Evolutionary conservation across 2,329 filamentous ascomycete genomes (phyloP).

Genomic region (Ascochyta fabae): DNA sequence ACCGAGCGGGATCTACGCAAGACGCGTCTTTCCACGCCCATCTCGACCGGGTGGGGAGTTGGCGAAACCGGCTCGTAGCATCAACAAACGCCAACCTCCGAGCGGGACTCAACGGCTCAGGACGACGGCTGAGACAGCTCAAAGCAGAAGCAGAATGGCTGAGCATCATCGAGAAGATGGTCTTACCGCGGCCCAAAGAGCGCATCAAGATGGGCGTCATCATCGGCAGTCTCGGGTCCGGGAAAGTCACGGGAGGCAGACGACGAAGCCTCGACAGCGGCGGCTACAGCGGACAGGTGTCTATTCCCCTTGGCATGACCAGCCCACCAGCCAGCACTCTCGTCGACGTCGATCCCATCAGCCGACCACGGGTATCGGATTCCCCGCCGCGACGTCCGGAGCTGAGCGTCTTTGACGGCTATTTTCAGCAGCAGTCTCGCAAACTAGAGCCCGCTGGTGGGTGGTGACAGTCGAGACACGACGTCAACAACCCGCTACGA

Average conservation of each 20-base stretch:
- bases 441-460: slow-evolving; percentile 29
- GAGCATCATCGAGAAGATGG: slow-evolving; percentile 47
- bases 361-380: not conserved
- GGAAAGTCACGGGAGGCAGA: slow-evolving; percentile 34
- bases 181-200: slow-evolving; percentile 40
- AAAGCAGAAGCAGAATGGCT: slow-evolving; percentile 45
- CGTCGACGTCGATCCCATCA: slow-evolving; percentile 22
- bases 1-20: slow-evolving; percentile 42
- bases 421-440: slow-evolving; percentile 43
- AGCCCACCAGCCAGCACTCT: slow-evolving; percentile 19
- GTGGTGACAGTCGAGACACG: slow-evolving; percentile 19
- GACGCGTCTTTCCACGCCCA: slow-evolving; percentile 50
- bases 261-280: slow-evolving; percentile 46
- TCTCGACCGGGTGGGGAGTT: slow-evolving; percentile 45
- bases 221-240: slow-evolving; percentile 38
- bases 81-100: slow-evolving; percentile 40
- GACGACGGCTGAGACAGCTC: slow-evolving; percentile 41
- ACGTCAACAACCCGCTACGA: no score
- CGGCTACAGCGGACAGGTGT: slow-evolving; percentile 41
- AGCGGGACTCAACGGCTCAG: slow-evolving; percentile 37
- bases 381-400: slow-evolving; percentile 32
- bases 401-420: slow-evolving; percentile 45
- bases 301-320: slow-evolving; percentile 25
- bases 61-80: slow-evolving; percentile 42
- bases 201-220: slow-evolving; percentile 44